Evolutionary conservation across 202 grass and related monocot genomes (phyloP), one percentile per base, ranked within the genome.

Genomic region (Saccharum hybrid): DNA sequence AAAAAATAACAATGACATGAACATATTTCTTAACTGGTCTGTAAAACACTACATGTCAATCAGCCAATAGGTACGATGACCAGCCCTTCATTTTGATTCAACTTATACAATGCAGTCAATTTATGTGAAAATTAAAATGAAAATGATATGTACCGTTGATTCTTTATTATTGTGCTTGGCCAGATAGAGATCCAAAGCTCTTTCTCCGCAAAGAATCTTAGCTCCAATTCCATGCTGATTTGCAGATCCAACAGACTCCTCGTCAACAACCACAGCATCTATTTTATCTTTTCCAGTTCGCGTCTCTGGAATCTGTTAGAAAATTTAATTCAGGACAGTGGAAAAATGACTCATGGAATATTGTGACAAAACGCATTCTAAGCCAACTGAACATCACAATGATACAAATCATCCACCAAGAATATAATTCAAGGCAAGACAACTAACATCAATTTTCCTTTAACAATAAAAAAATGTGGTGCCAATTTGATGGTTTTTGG

Each of bases 141-240:
- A 33, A 66, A 54, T 16, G 8, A 30, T 4, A 56, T 26, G 23
- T 54, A 88, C 86, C 79, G 2, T 40, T 0, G 42, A 71, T 59
- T 78, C 76, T 78, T 86, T 88, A 51, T 59, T 76, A 59, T 72
- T 74, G 69, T 86, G 80, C 45, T 81, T 63, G 34, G 77, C 72
- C 56, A 93, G 42, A 70, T 84, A 93, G 4, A 84, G 71, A 54
- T 90, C 76, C 79, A 93, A 77, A 26, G 83, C 83, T 72, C 86
- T 83, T 93, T 90, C 86, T 41, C 88, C 88, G 10, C 48, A 88
- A 75, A 93, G 88, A 90, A 93, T 88, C 74, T 90, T 93, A 41
- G 91, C 91, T 68, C 88, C 88, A 36, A 79, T 74, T 36, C 86
- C 86, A 49, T 74, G 82, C 36, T 77, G 59, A 66, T 84, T 83